Conservation (phyloP, 2,329 filamentous ascomycete species). For the Colletotrichum sp. region DNA sequence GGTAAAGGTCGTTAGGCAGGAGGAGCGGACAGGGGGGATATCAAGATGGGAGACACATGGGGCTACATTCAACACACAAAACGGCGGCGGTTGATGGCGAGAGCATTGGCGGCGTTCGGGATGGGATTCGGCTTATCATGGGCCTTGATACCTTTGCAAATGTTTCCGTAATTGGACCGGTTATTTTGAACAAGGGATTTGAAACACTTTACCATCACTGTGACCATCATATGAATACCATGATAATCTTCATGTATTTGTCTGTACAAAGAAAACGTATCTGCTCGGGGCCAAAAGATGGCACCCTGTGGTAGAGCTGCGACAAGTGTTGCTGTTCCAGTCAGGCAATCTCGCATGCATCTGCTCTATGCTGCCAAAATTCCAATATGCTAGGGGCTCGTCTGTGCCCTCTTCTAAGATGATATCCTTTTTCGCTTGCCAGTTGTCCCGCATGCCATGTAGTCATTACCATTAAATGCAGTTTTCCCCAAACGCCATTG, state of each 20-base stretch:
- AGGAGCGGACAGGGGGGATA: neutral
- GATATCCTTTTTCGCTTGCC: conserved; percentile 7
- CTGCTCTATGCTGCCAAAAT: neutral
- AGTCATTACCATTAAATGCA: conserved; percentile 26
- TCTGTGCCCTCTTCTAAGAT: neutral
- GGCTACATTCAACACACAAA: neutral
- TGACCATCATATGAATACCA: neutral
- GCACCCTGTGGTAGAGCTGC: neutral
- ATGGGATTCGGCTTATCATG: neutral
- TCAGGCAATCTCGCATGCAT: neutral
- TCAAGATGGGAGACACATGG: neutral
- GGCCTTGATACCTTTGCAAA: neutral
- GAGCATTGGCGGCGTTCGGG: neutral
- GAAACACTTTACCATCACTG: neutral
- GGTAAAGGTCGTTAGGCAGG: neutral
- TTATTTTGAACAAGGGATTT: neutral
- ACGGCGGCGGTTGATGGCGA: neutral
- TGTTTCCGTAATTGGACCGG: neutral
- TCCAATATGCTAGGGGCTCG: neutral
- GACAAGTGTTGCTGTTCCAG: neutral
- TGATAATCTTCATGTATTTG: neutral
- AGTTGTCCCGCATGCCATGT: conserved; percentile 16
- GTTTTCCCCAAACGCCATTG: conserved; percentile 15
- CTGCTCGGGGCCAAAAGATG: neutral
- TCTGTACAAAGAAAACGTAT: conserved; percentile 4